phyloP scores from a whole-genome alignment of 1,284 basidiomycete genomes.

The Malassezia equina region DNA sequence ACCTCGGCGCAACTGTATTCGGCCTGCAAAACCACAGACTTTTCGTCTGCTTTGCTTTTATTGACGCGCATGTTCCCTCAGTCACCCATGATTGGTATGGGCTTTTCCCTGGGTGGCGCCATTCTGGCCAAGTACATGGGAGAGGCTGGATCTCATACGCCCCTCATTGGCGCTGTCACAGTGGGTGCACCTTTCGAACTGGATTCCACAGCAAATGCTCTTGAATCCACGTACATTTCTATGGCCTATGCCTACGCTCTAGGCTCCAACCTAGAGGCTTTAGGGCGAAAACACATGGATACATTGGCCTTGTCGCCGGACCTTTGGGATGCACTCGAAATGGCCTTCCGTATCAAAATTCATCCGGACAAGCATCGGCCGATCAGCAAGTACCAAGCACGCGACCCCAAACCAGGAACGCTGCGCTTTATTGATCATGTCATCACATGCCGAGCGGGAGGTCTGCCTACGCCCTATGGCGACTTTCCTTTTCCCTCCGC shows the following conservation, averaged over 20 bases:
- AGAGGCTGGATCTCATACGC: slow-evolving; percentile 66
- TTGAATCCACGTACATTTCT: slow-evolving; percentile 56
- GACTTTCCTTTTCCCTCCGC: slow-evolving; percentile 53
- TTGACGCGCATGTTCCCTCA: slow-evolving; percentile 65
- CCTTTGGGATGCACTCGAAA: slow-evolving; percentile 25
- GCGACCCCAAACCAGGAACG: slow-evolving; percentile 19
- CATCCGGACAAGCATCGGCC: slow-evolving; percentile 15
- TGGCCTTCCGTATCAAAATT: slow-evolving; percentile 22
- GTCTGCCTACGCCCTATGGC: slow-evolving; percentile 51
- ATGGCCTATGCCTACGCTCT: slow-evolving; percentile 72
- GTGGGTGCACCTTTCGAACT: slow-evolving; percentile 76
- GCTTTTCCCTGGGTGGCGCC: slow-evolving; percentile 88
- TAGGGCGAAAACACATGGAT: slow-evolving; percentile 27
- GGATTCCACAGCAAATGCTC: slow-evolving; percentile 50
- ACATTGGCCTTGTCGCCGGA: slow-evolving; percentile 31
- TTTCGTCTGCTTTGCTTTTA: slow-evolving; percentile 69
- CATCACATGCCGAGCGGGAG: slow-evolving; percentile 67
- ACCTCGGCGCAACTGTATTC: slow-evolving; percentile 67
- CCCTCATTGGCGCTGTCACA: slow-evolving; percentile 61
- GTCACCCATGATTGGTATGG: slow-evolving; percentile 72
- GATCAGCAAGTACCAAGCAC: background rate
- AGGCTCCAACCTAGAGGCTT: slow-evolving; percentile 61
- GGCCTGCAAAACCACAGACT: slow-evolving; percentile 66
- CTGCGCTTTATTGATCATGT: slow-evolving; percentile 52
- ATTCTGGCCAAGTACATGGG: slow-evolving; percentile 84